Conservation (phyloP, 106 monocot genomes). For the Phalaenopsis aphrodite region DNA sequence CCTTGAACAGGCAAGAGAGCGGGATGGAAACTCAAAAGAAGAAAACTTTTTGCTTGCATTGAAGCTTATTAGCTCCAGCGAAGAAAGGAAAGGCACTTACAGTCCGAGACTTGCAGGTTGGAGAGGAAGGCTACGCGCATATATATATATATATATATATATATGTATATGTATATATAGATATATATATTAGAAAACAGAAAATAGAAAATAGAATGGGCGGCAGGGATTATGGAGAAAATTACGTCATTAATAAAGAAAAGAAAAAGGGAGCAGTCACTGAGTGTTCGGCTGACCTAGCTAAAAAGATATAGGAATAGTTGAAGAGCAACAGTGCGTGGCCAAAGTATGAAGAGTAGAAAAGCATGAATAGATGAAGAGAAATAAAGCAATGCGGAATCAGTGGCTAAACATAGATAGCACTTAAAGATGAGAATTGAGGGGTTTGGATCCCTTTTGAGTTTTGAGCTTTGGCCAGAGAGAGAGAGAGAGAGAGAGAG, state of each 20-base stretch:
- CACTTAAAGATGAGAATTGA: background rate
- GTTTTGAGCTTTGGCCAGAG: background rate
- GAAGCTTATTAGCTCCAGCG: background rate
- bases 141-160: no score
- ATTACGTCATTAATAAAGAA: background rate
- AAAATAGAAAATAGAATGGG: background rate
- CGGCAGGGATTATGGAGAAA: background rate
- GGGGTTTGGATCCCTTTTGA: background rate
- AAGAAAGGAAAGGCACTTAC: background rate
- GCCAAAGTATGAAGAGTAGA: background rate
- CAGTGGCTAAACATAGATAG: background rate
- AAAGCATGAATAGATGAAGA: background rate
- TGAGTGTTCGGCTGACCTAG: no score
- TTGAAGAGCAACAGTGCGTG: background rate
- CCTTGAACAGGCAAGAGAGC: background rate
- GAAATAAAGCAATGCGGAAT: background rate
- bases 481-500: background rate
- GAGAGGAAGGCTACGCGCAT: background rate
- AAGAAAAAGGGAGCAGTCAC: background rate
- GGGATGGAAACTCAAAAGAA: background rate
- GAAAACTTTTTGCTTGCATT: background rate
- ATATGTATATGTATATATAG: no score
- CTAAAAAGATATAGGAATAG: no score
- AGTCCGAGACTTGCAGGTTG: background rate
- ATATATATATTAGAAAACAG: no score